Percentiles rank a stretch among this genome's conserved stretches.
These are phyloP conservation scores for Neurospora sp. DNA, from an alignment of 2,329 filamentous ascomycete genomes.

Conservation along the genomic window DNA sequence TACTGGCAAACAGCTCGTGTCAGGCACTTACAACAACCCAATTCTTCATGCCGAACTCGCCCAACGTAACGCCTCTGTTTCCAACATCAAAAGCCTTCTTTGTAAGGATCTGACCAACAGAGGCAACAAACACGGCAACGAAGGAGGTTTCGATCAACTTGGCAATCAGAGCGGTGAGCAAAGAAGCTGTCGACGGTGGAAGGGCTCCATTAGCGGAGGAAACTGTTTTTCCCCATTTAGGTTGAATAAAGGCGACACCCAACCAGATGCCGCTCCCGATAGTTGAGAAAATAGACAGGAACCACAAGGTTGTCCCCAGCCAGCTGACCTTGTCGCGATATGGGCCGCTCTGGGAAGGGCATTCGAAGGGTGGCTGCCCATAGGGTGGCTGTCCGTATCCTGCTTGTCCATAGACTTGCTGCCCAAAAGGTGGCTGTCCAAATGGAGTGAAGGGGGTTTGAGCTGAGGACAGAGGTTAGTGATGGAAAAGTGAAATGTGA, in stretches of 20 bases:
- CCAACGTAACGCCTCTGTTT: conserved; percentile 57
- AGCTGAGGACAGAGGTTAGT: neutral
- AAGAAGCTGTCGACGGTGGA: conserved; percentile 51
- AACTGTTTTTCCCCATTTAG: conserved; percentile 51
- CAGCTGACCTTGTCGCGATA: conserved; percentile 25
- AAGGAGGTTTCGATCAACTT: conserved; percentile 73
- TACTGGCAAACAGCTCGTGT: neutral
- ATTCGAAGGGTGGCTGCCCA: neutral
- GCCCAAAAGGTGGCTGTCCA: neutral
- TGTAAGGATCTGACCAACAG: conserved; percentile 66
- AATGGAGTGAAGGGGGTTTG: neutral
- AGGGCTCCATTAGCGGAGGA: conserved; percentile 39
- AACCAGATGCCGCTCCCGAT: conserved; percentile 57
- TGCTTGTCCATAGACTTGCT: neutral
- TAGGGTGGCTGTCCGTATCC: neutral
- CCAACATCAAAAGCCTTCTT: conserved; percentile 52
- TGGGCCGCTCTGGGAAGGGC: neutral
- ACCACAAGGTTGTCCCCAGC: conserved; percentile 37
- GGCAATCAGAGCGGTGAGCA: conserved; percentile 59
- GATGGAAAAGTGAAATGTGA: neutral
- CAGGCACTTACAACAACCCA: conserved; percentile 47
- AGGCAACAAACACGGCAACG: conserved; percentile 65
- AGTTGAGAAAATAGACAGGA: conserved; percentile 52
- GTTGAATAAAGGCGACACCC: conserved; percentile 48
- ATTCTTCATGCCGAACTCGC: conserved; percentile 67